Evolutionary conservation across 108 stramenopile species (phyloP), one percentile per base, ranked within the genome.

Genomic region (Cyclostephanos tholiformis): DNA sequence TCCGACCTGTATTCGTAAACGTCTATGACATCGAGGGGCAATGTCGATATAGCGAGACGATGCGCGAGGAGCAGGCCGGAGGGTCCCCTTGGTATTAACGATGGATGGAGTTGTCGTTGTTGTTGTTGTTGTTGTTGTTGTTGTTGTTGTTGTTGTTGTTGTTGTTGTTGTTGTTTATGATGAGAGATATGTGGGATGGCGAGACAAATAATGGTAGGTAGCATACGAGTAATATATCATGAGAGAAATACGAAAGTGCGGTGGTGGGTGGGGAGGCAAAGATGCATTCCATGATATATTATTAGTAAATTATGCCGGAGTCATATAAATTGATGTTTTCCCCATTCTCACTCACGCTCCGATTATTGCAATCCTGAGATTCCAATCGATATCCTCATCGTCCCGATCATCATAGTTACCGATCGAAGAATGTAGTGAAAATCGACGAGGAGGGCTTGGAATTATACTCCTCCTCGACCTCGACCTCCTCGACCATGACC

Each of bases 21-120:
- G 41, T 77, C 68, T 14, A 92, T 80, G 13, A 53, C 67, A 16
- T 64, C 65, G 8, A 78, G 23, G 11, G 81, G 81, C 3, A 68
- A 35, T 16, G 17, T 22, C 0, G 65, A 65, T 59, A 51, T 35
- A 0, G 84, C 64, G 7, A 92, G 75, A 19, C 66, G 66, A 71
- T 92, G 91, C 0, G 88, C 82, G 57, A 90, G 69, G 52, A 92
- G 71, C 56, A 92, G 76, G 12, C 91, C 91, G 0, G 88, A 87
- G 6, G 91, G 91, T 4, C 91, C 91, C 7, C 62, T 63, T 25
- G n/a, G n/a, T n/a, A n/a, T n/a, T n/a, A n/a, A n/a, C n/a, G n/a
- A n/a, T n/a, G n/a, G n/a, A n/a, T n/a, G n/a, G n/a, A n/a, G n/a
- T n/a, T n/a, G n/a, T n/a, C n/a, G n/a, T n/a, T n/a, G n/a, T n/a